Base-by-base conservation (phyloP, 495 filamentous ascomycete genomes). In the Talaromyces ruber region DNA sequence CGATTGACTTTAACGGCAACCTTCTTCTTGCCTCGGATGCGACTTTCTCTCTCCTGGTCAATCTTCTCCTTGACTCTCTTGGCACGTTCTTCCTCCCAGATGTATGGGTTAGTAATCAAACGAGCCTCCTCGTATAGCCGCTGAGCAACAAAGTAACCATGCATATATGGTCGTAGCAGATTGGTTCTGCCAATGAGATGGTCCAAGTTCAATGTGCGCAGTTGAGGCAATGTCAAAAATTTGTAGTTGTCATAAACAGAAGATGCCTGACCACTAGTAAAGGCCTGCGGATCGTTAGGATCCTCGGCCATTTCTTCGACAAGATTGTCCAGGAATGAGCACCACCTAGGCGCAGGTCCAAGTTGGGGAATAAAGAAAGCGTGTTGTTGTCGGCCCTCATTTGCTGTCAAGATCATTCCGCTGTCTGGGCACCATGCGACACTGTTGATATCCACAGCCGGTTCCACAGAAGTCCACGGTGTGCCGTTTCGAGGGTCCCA, bases 181-280 rank as follows among this genome's bases (percentile, higher is more conserved):
- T 88, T 91, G 55, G 90, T 94, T 59, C 88, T 88, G 58, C 92
- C 93, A 51, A 97, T 82, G 32, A 97, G 79, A 71, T 97, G 93
- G 34, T 89, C 89, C 50, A 97, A 73, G 67, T 87, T 94, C 62
- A 97, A 82, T 0, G 81, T 80, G 59, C 85, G 85, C 28, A 98
- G 82, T 74, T 98, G 90, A 32, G 88, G 84, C 57, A 88, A 70
- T 5, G 93, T 96, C 61, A 99, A 79, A 84, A 99, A 98, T 72
- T 97, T 97, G 84, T 90, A 98, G 72, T 98, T 97, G 72, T 98
- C 95, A 77, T 97, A 99, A 14, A 96, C 88, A 64, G 92, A 85
- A 34, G 88, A 86, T 29, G 72, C 72, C 34, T 78, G 73, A 29
- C 74, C 70, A 43, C 69, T 71, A 56, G 66, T 76, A 66, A 84